Conservation (phyloP, 1,139 yeast genomes). For the Pichia sp. region DNA sequence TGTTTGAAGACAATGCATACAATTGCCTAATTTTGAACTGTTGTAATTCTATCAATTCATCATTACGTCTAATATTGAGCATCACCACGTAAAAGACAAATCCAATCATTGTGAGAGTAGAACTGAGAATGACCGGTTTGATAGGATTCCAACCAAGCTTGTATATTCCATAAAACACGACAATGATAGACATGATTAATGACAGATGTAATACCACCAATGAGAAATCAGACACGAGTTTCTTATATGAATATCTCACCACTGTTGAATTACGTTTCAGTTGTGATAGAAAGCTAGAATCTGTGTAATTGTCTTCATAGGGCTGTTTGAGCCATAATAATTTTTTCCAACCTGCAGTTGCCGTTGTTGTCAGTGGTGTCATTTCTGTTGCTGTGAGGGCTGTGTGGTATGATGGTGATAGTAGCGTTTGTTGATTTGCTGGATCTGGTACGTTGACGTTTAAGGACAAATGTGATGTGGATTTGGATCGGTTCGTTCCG, state of each 20-base stretch:
- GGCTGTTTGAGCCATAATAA: constrained; percentile 83
- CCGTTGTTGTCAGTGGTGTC: background rate
- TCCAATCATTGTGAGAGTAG: constrained; percentile 27
- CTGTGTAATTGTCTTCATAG: constrained; percentile 90
- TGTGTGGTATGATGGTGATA: background rate
- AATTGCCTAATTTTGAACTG: constrained; percentile 22
- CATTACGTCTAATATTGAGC: constrained; percentile 21
- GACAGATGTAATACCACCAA: constrained; percentile 62
- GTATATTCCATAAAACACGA: constrained; percentile 57
- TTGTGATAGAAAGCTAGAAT: constrained; percentile 68
- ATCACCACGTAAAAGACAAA: constrained; percentile 26
- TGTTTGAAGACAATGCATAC: too few species aligned
- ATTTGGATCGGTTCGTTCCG: too few species aligned
- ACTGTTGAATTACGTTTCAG: constrained; percentile 73
- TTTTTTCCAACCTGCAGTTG: constrained; percentile 54
- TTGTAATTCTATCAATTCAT: constrained; percentile 24
- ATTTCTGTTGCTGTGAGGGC: background rate
- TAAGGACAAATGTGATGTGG: too few species aligned
- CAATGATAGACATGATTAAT: constrained; percentile 49
- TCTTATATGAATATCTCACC: constrained; percentile 55
- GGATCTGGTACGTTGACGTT: too few species aligned
- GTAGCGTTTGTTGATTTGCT: background rate
- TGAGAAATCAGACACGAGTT: constrained; percentile 60
- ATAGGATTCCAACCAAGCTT: constrained; percentile 38
- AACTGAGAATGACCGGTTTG: constrained; percentile 30